A percentile compares a stretch with the other conserved stretches of the same genome.
Evolutionary conservation across 169 alveolate genomes (phyloP).

Genomic region (Cystoisospora suis): DNA sequence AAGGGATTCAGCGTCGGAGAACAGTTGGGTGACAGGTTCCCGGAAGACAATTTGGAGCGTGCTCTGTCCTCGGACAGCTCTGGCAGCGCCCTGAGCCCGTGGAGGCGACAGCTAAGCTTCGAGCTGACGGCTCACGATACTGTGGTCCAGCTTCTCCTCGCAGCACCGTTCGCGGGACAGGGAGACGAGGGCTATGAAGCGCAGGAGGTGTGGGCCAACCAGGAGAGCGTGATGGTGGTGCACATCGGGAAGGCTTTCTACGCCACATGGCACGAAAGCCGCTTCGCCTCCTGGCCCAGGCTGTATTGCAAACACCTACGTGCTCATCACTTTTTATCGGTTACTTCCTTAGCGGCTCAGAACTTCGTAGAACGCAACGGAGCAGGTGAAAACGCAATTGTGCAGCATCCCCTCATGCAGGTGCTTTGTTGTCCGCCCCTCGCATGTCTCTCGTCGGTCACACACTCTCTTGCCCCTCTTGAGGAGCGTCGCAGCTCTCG

Average conservation of each 20-base stretch:
- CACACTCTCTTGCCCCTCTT: background rate
- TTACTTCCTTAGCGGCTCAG: background rate
- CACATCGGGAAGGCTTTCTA: background rate
- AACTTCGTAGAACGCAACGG: background rate
- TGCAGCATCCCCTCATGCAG: too few species aligned
- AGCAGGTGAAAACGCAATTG: background rate
- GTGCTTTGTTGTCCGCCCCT: background rate
- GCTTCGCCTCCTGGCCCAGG: background rate
- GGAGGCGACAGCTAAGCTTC: background rate
- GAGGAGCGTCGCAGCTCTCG: background rate
- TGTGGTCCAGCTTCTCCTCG: background rate
- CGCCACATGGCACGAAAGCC: background rate
- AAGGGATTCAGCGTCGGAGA: too few species aligned
- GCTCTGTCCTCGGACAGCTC: too few species aligned
- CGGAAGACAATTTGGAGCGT: too few species aligned
- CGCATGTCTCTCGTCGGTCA: background rate
- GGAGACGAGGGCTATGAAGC: background rate
- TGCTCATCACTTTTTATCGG: background rate
- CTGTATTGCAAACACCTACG: background rate
- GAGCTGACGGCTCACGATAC: background rate
- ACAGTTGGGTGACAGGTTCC: too few species aligned
- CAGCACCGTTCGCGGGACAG: background rate
- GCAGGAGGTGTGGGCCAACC: too few species aligned
- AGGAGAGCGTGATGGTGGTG: background rate
- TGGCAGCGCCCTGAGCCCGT: background rate